These are phyloP conservation scores for Populus trichocarpa DNA, from an alignment of 441 rosid species.

Conservation along the genomic window DNA sequence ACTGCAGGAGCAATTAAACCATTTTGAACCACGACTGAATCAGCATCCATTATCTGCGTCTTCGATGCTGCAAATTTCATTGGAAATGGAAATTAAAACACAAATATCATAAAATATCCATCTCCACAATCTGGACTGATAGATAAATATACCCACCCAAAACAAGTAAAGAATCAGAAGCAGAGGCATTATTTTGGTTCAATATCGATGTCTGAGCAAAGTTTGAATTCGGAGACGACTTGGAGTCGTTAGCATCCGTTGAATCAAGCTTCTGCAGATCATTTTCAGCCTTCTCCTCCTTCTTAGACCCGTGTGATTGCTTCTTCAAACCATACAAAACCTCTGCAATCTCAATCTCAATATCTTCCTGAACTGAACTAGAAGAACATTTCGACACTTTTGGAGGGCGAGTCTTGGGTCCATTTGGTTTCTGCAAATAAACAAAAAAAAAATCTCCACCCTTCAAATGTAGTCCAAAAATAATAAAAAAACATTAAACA, in stretches of 20 bases:
- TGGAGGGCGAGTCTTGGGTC: conserved; percentile 51
- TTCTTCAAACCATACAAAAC: conserved; percentile 74
- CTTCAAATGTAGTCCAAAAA: neutral
- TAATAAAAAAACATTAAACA: neutral
- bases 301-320: conserved; percentile 55
- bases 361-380: conserved; percentile 47
- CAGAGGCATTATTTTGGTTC: conserved; percentile 1
- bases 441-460: neutral
- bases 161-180: conserved; percentile 17
- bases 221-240: conserved; percentile 22
- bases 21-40: conserved; percentile 10
- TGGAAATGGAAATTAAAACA: neutral
- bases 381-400: conserved; percentile 42
- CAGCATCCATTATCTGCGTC: conserved; percentile 26
- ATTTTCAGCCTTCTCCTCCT: conserved; percentile 39
- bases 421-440: conserved; percentile 46
- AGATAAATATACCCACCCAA: conserved; percentile 3
- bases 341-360: conserved; percentile 86
- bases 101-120: neutral
- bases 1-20: conserved; percentile 12
- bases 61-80: conserved; percentile 27
- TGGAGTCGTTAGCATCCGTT: conserved; percentile 28
- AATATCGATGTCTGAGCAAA: conserved; percentile 9
- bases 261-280: conserved; percentile 23
- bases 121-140: neutral